Base-by-base conservation (phyloP, 805 yeast genomes). In the Kuraishia ogatae region DNA sequence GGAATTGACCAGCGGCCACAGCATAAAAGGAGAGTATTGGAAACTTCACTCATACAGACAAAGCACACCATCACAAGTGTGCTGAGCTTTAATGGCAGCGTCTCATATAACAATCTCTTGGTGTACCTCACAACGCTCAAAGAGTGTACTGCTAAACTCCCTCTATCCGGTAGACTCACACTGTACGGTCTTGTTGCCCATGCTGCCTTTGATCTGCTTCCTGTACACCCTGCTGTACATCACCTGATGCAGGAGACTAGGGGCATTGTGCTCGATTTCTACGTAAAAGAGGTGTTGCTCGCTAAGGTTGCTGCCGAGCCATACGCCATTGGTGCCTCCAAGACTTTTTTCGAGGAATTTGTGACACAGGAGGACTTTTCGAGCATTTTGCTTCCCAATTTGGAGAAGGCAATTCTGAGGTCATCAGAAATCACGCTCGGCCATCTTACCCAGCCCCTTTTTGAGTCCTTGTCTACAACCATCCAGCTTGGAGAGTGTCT, bases 361-460 rank as follows among this genome's bases (percentile, higher is more conserved):
- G 62, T 84, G 17, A 61, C 68, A 8, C 68, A 70, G 19, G 73
- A 68, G 0, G 64, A 68, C 2, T 73, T 84, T 53, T 66, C 64
- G 21, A 58, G 68, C 1, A 53, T 59, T 6, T 62, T 87, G 19
- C 68, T 82, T 6, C 89, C 96, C 1, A 76, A 79, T 20, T 62
- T 92, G 52, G 92, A 88, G 62, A 89, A 87, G 64, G 80, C 92
- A 0, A 74, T 86, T 52, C 73, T 92, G 59, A 80, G 97, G 66
- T 82, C 96, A 1, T 85, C 97, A 0, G 97, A 90, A 63, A 67
- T 73, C 46, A 80, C 89, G 0, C 79, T 89, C 55, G 77, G 76
- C n/a, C 60, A 63, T 20, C 65, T 85, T n/a, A 65, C 87, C 2
- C 79, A 83, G 2, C 73, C 76, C 11, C 63, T 90, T 8, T 72